Conservation (phyloP, 1,284 basidiomycete genomes). For the Sanghuangporus baumii region DNA sequence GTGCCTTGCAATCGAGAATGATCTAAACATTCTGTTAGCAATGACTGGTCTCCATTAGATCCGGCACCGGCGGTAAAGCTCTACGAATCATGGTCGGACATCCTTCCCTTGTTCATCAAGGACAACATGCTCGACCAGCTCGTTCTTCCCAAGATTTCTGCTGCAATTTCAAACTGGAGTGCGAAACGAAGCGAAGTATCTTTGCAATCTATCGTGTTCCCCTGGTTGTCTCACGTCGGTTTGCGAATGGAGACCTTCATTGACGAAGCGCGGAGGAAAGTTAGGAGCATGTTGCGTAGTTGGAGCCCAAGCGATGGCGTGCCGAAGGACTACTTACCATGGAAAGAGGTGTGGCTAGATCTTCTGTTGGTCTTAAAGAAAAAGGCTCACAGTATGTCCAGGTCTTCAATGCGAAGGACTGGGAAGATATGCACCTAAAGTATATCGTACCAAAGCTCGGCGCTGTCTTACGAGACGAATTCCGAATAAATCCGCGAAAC, state of each 20-base stretch:
- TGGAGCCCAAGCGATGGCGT: constrained; percentile 75
- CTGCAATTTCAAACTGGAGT: constrained; percentile 83
- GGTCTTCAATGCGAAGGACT: constrained; percentile 76
- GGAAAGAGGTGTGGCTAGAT: constrained; percentile 61
- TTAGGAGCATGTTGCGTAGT: constrained; percentile 72
- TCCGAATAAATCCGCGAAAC: constrained; percentile 82
- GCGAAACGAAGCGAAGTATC: constrained; percentile 51
- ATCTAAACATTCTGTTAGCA: constrained; percentile 35
- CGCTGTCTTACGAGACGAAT: constrained; percentile 71
- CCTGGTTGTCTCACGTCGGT: constrained; percentile 90
- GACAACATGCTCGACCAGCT: constrained; percentile 97
- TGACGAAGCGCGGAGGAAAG: constrained; percentile 79
- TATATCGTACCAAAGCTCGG: constrained; percentile 89
- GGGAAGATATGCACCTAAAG: constrained; percentile 89
- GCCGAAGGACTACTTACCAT: constrained; percentile 68
- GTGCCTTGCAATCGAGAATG: not conserved
- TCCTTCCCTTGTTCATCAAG: constrained; percentile 85
- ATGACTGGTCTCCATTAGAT: constrained; percentile 80
- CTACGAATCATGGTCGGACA: constrained; percentile 83
- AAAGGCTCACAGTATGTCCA: constrained; percentile 33
- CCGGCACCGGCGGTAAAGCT: constrained; percentile 76
- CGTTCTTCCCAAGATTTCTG: constrained; percentile 85
- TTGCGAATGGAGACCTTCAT: constrained; percentile 75
- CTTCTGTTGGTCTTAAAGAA: not conserved
- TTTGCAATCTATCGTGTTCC: constrained; percentile 84